Evolutionary conservation across 2,329 filamentous ascomycete genomes (phyloP), one percentile per base, ranked within the genome.

Genomic region (Curvularia hawaiiensis): DNA sequence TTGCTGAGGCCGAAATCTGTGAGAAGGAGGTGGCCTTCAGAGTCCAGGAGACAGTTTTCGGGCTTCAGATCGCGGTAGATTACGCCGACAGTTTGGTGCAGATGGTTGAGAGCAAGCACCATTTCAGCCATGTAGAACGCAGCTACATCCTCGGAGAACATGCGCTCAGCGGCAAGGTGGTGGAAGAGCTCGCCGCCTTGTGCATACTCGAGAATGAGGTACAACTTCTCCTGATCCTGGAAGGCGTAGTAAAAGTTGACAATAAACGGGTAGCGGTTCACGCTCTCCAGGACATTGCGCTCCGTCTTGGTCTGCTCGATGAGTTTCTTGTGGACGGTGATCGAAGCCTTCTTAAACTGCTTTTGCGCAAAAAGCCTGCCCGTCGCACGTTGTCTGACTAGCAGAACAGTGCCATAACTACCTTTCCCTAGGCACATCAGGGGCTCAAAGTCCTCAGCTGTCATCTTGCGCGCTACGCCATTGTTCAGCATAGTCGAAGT

Each of bases 61-160:
- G 95, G 95, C 81, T 99, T 99, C 58, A 99, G 83, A 73, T 99
- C 95, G 60, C 95, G 91, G 78, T 99, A 99, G 63, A 99, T 89
- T 49, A 99, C 93, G 16, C 95, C 94, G 22, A 98, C 87, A 62
- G 90, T 92, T 66, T 90, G 88, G 79, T 99, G 95, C 26, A 99
- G 85, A 77, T 99, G 93, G 75, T 94, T 91, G 46, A 99, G 85
- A 30, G 95, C 96, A 24, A 99, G 86, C 4, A 97, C 88, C 88
- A 99, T 96, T 79, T 99, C 93, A 0, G 92, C 96, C 91, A 98
- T 96, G 83, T 99, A 99, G 77, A 98, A 99, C 1, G 93, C 91
- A 0, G 94, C 90, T 2, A 90, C 90, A 16, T 90, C 84, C 78
- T 98, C 94, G 14, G 90, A 84, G 67, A 99, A 98, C 91, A 98